phyloP scores from a whole-genome alignment of 495 filamentous ascomycete genomes.

The Rostrohypoxylon terebratum region DNA sequence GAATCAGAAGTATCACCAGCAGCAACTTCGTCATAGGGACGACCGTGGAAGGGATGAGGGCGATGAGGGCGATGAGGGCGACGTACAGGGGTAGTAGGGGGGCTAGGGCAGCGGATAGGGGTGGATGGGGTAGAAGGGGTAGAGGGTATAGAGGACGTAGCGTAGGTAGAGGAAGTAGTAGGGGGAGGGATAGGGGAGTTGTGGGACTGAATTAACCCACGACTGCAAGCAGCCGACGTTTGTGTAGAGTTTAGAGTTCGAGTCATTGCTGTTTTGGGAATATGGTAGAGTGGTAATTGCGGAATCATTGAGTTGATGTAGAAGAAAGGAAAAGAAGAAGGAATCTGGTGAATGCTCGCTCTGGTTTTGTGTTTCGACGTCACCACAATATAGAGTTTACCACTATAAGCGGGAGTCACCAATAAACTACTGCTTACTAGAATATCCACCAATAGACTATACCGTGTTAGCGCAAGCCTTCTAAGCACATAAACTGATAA shows the following conservation, averaged over 20 bases:
- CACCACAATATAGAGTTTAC: constrained; percentile 7
- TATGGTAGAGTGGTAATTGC: constrained; percentile 11
- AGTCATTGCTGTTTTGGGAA: constrained; percentile 28
- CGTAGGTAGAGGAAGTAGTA: constrained; percentile 23
- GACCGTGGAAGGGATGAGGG: constrained; percentile 5
- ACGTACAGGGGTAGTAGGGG: not conserved
- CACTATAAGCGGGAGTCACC: constrained; percentile 6
- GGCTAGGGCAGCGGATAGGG: not conserved
- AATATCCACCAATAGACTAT: constrained; percentile 12
- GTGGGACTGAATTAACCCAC: constrained; percentile 46
- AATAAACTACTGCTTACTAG: not conserved
- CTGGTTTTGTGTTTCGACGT: constrained; percentile 9
- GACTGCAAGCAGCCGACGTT: constrained; percentile 44
- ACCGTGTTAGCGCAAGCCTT: not conserved
- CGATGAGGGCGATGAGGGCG: not conserved
- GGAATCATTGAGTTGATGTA: constrained; percentile 10
- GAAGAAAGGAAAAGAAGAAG: not conserved
- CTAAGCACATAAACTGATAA: constrained; percentile 7
- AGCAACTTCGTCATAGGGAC: no score
- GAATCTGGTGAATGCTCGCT: not conserved
- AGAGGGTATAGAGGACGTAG: constrained; percentile 29
- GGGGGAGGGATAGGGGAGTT: not conserved
- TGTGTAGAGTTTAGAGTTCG: constrained; percentile 22
- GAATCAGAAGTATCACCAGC: not conserved
- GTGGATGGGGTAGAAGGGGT: constrained; percentile 16